Evolutionary conservation across 2,329 filamentous ascomycete genomes (phyloP).

Genomic region (Huntiella bhutanensis): DNA sequence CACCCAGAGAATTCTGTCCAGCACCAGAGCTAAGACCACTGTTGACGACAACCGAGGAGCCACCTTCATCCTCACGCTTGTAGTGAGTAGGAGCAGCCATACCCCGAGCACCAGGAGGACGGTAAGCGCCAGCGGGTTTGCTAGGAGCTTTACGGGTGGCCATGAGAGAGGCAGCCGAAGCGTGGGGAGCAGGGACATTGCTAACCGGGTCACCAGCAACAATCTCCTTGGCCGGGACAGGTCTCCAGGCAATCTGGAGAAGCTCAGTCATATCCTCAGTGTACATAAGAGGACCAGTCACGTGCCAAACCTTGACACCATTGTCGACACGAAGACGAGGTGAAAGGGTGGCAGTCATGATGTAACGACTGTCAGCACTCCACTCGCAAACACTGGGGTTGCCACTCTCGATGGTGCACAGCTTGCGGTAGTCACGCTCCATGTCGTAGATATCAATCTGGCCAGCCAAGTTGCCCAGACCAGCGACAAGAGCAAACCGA

Average conservation of each 20-base stretch:
- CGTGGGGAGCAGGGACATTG: constrained; percentile 57
- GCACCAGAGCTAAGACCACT: constrained; percentile 32
- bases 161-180: constrained; percentile 65
- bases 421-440: constrained; percentile 80
- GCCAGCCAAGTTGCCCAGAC: constrained; percentile 91
- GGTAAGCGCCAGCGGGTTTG: constrained; percentile 92
- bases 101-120: constrained; percentile 82
- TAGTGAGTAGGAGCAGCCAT: constrained; percentile 79
- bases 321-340: constrained; percentile 93
- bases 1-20: constrained; percentile 43
- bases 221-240: constrained; percentile 43
- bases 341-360: constrained; percentile 94
- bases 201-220: constrained; percentile 50
- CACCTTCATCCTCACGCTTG: constrained; percentile 93
- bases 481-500: constrained; percentile 80
- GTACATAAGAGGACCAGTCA: constrained; percentile 77
- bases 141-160: constrained; percentile 82
- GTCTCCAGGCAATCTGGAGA: constrained; percentile 80
- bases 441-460: constrained; percentile 93
- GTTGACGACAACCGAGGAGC: constrained; percentile 66
- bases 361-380: constrained; percentile 89
- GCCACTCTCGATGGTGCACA: constrained; percentile 83
- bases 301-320: constrained; percentile 87
- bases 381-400: constrained; percentile 94
- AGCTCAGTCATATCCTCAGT: constrained; percentile 87